phyloP scores from a whole-genome alignment of 2,329 filamentous ascomycete species.

The Pyrenophora teres region DNA sequence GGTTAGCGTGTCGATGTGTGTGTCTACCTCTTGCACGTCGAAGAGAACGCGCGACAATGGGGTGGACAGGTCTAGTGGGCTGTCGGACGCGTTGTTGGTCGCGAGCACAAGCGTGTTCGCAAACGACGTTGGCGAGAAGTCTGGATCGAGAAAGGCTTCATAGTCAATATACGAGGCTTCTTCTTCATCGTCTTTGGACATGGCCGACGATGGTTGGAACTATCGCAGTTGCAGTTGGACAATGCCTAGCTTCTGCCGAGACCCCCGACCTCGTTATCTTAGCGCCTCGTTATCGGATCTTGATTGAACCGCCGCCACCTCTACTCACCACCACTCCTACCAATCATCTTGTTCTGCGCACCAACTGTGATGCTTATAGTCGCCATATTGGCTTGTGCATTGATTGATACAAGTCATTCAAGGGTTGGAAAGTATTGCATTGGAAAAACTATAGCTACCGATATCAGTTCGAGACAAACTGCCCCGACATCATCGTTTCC shows the following conservation, averaged over 20 bases:
- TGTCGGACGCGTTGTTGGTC: slow-evolving; percentile 91
- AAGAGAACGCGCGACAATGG: slow-evolving; percentile 92
- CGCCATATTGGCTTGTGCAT: too few relatives aligned
- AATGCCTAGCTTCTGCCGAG: too few relatives aligned
- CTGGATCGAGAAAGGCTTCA: slow-evolving; percentile 82
- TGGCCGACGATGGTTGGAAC: slow-evolving; percentile 11
- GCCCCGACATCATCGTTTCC: not conserved
- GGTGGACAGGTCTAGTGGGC: slow-evolving; percentile 88
- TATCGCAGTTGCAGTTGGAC: not conserved
- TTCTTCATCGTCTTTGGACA: slow-evolving; percentile 54
- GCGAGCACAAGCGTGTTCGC: slow-evolving; percentile 86
- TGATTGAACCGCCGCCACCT: too few relatives aligned
- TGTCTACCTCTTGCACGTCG: slow-evolving; percentile 95
- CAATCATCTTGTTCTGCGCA: too few relatives aligned
- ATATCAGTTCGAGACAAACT: too few relatives aligned
- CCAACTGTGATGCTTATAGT: too few relatives aligned
- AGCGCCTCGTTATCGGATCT: too few relatives aligned
- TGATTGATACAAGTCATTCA: too few relatives aligned
- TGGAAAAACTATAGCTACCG: too few relatives aligned
- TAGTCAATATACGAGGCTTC: slow-evolving; percentile 95
- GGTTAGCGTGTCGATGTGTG: slow-evolving; percentile 88
- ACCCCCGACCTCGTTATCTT: too few relatives aligned
- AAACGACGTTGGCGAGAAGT: slow-evolving; percentile 80
- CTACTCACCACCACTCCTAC: not conserved
- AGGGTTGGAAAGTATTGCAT: too few relatives aligned